These are phyloP conservation scores for Colletotrichum sp. DNA, from an alignment of 2,329 filamentous ascomycete species.

Conservation along the genomic window DNA sequence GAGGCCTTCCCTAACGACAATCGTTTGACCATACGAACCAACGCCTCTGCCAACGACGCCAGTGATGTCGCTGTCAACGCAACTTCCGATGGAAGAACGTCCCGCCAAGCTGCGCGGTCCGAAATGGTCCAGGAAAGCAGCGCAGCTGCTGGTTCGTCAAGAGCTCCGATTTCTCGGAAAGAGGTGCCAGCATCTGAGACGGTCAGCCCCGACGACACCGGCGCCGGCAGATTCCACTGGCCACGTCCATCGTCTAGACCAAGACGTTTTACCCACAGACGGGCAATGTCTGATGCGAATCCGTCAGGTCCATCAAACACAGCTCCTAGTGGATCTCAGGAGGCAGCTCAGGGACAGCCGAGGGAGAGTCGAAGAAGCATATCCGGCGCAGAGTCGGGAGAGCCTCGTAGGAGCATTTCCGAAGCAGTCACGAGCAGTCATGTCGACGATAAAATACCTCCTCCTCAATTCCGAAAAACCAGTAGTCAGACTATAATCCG, in stretches of 20 bases:
- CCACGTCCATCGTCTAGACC: neutral
- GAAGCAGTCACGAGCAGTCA: neutral
- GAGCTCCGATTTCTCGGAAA: neutral
- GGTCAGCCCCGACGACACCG: neutral
- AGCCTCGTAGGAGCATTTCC: neutral
- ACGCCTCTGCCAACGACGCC: neutral
- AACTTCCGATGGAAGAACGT: neutral
- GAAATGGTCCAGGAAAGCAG: neutral
- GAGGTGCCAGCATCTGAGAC: neutral
- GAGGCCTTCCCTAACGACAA: neutral
- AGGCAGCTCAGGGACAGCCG: neutral
- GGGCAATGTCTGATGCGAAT: neutral
- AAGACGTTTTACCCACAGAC: neutral
- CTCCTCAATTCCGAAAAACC: neutral
- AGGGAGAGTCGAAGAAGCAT: neutral
- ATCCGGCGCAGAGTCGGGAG: neutral
- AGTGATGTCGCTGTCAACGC: neutral
- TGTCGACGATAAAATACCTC: neutral
- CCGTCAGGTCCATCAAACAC: neutral
- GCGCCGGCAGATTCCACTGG: neutral
- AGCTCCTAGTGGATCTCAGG: neutral
- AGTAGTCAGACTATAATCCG: neutral
- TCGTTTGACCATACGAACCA: neutral
- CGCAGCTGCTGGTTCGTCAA: neutral
- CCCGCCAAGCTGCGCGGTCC: neutral